A percentile compares a stretch with the other conserved stretches of the same genome.
Evolutionary conservation across 371 early-diverging fungal genomes (phyloP).

Genomic region (Mortierella sp.): DNA sequence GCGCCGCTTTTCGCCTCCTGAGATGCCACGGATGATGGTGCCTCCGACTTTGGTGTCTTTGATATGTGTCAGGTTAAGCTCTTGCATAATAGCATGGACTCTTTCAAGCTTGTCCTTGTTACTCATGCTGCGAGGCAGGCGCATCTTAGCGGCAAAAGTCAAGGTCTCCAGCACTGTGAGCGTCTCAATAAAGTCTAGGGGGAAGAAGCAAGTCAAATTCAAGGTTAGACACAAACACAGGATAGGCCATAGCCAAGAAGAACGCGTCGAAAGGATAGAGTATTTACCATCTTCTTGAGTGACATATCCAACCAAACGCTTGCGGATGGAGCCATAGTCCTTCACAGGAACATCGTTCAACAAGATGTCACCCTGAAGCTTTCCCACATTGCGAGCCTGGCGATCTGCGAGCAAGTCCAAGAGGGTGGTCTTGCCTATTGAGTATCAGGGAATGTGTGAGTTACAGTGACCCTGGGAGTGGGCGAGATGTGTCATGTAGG

Average conservation of each 20-base stretch:
- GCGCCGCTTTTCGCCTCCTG: constrained; percentile 74
- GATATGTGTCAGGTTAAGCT: constrained; percentile 82
- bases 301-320: constrained; percentile 82
- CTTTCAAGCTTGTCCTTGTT: constrained; percentile 64
- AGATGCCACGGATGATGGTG: constrained; percentile 76
- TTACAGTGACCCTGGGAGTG: too few species aligned
- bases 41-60: constrained; percentile 87
- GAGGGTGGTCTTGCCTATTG: constrained; percentile 70
- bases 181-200: constrained; percentile 71
- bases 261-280: not conserved
- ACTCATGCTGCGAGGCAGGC: constrained; percentile 74
- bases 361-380: constrained; percentile 66
- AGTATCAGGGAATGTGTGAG: not conserved
- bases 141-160: constrained; percentile 78
- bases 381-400: constrained; percentile 61
- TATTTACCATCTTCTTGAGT: constrained; percentile 89
- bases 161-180: constrained; percentile 87
- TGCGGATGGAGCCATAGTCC: constrained; percentile 61
- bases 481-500: too few species aligned
- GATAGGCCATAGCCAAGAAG: too few species aligned
- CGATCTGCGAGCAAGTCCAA: constrained; percentile 82
- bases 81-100: constrained; percentile 79
- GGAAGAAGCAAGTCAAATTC: not conserved
- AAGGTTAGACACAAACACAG: too few species aligned
- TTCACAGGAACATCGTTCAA: constrained; percentile 71